A percentile compares a stretch with the other conserved stretches of the same genome.
Conservation (phyloP, 441 rosid species). For the Populus hybrid region DNA sequence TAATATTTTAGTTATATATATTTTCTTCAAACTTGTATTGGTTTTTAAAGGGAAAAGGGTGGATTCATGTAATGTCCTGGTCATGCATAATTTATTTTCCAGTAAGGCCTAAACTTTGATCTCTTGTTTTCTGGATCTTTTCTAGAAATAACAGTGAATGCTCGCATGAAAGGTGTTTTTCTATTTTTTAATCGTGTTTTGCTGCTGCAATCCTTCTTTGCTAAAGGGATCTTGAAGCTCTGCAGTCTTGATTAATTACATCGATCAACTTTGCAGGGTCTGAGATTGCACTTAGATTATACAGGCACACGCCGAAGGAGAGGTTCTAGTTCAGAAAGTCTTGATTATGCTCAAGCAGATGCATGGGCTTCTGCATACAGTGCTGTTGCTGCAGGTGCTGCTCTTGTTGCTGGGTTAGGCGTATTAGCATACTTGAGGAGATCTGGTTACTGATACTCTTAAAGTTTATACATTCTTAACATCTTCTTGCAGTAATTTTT, state of each 20-base stretch:
- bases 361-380: conserved; percentile 93
- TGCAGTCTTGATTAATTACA: neutral
- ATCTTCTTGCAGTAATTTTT: neutral
- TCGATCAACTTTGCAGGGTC: conserved; percentile 52
- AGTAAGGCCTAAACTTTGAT: no score
- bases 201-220: neutral
- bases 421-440: conserved; percentile 69
- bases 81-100: no score
- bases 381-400: conserved; percentile 92
- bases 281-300: conserved; percentile 84
- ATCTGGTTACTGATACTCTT: conserved; percentile 36
- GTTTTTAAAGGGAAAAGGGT: no score
- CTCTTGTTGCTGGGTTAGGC: conserved; percentile 81
- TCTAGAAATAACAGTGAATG: neutral
- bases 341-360: conserved; percentile 60
- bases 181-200: neutral
- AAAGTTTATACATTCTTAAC: neutral
- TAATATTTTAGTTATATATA: no score
- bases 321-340: conserved; percentile 41
- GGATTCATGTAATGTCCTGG: no score
- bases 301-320: conserved; percentile 41
- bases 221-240: neutral
- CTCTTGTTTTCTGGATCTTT: neutral
- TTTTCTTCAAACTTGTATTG: no score
- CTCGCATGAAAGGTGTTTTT: neutral